These are phyloP conservation scores for Calendula officinalis DNA, from an alignment of 129 eudicot species.

Conservation along the genomic window DNA sequence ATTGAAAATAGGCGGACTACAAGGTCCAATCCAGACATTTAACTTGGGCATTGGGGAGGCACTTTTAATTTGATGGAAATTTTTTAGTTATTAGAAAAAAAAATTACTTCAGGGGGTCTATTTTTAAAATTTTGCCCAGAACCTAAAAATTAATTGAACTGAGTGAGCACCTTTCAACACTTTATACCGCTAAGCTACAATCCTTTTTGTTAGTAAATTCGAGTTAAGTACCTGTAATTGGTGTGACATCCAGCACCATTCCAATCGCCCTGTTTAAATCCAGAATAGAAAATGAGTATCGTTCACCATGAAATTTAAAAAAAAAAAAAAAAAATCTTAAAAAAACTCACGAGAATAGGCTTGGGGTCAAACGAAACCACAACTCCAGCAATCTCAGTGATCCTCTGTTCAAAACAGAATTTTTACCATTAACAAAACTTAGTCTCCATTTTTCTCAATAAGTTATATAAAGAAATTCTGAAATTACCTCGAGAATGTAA, in stretches of 20 bases:
- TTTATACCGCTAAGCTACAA: too few relatives aligned
- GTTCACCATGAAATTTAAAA: not conserved
- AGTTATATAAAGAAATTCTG: not conserved
- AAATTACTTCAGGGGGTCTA: too few relatives aligned
- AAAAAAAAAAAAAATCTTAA: not conserved
- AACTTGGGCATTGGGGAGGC: too few relatives aligned
- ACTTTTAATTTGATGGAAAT: too few relatives aligned
- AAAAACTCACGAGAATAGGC: conserved; percentile 65
- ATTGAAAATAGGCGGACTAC: too few relatives aligned
- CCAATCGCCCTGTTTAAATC: conserved; percentile 83
- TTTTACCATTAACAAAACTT: not conserved
- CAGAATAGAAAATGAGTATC: not conserved
- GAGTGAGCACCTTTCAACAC: too few relatives aligned
- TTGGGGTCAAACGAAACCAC: conserved; percentile 91
- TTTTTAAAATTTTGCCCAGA: too few relatives aligned
- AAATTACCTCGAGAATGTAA: conserved; percentile 84
- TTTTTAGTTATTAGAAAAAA: too few relatives aligned
- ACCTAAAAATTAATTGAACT: too few relatives aligned
- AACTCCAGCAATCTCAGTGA: conserved; percentile 87
- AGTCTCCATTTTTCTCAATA: not conserved
- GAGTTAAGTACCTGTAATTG: conserved; percentile 69
- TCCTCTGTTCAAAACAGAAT: conserved; percentile 53
- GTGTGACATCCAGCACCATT: conserved; percentile 96
- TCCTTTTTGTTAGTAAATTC: not conserved
- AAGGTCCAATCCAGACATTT: too few relatives aligned